Evolutionary conservation across 2,329 filamentous ascomycete genomes (phyloP).

Genomic region (Pseudodiploospora longispora): DNA sequence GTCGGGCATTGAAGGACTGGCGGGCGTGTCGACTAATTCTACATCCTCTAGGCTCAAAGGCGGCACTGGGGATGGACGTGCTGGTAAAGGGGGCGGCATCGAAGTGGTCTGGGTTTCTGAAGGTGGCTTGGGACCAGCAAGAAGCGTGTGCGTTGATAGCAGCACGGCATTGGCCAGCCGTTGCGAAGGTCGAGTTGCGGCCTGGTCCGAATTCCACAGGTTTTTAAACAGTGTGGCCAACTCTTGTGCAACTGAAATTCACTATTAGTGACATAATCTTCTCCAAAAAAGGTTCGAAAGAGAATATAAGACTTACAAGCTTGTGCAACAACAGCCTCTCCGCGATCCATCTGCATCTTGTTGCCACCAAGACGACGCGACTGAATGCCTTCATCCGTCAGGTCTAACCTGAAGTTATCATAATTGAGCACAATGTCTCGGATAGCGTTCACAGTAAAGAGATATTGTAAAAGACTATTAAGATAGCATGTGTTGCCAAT

Average conservation of each 20-base stretch:
- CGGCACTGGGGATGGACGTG: conserved; percentile 35
- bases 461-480: conserved; percentile 92
- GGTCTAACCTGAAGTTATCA: conserved; percentile 59
- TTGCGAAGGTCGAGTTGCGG: conserved; percentile 62
- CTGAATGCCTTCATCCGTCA: conserved; percentile 54
- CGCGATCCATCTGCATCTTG: conserved; percentile 39
- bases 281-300: conserved; percentile 20
- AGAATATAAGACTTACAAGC: conserved; percentile 57
- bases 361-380: conserved; percentile 67
- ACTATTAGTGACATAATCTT: conserved; percentile 2
- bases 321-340: conserved; percentile 58
- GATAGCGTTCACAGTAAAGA: conserved; percentile 79
- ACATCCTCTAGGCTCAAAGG: conserved; percentile 24
- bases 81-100: conserved; percentile 42
- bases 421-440: conserved; percentile 74
- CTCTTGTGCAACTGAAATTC: conserved; percentile 59
- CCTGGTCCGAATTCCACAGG: conserved; percentile 55
- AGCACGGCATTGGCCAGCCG: conserved; percentile 75
- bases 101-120: conserved; percentile 15
- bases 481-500: conserved; percentile 98
- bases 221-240: conserved; percentile 62
- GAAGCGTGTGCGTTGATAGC: conserved; percentile 39
- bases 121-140: conserved; percentile 22
- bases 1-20: conserved; percentile 19
- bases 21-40: conserved; percentile 25